These are phyloP conservation scores for Wickerhamiella kurtzmanii DNA, from an alignment of 805 yeast genomes.

Conservation along the genomic window DNA sequence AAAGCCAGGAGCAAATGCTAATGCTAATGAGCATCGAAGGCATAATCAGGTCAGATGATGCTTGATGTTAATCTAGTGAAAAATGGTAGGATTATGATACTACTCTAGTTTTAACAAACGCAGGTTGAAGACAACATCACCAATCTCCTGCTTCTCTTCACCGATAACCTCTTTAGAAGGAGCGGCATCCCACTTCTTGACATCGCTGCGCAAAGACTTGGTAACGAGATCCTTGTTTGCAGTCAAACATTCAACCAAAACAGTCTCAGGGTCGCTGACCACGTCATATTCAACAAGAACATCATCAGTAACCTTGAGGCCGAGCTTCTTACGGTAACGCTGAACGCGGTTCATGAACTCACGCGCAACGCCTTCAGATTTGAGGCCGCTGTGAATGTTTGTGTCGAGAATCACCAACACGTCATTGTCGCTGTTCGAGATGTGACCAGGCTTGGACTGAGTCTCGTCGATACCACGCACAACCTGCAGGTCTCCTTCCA, in stretches of 20 bases:
- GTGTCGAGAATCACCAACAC: slow-evolving; percentile 83
- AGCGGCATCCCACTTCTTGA: slow-evolving; percentile 34
- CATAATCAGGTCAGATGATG: no score
- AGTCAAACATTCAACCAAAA: slow-evolving; percentile 43
- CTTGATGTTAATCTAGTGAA: no score
- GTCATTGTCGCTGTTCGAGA: slow-evolving; percentile 76
- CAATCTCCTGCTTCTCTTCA: slow-evolving; percentile 74
- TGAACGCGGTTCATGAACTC: slow-evolving; percentile 95
- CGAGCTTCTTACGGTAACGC: slow-evolving; percentile 92
- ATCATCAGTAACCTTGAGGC: slow-evolving; percentile 89
- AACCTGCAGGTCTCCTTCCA: slow-evolving; percentile 79
- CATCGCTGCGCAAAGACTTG: slow-evolving; percentile 62
- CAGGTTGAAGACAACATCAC: slow-evolving; percentile 65
- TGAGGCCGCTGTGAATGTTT: slow-evolving; percentile 72
- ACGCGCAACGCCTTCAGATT: slow-evolving; percentile 91
- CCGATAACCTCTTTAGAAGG: slow-evolving; percentile 45
- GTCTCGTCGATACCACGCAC: slow-evolving; percentile 72
- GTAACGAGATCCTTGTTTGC: slow-evolving; percentile 54
- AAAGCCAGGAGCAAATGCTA: no score
- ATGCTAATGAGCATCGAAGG: no score
- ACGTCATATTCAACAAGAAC: slow-evolving; percentile 72
- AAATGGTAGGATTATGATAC: neutral
- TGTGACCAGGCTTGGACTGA: slow-evolving; percentile 51
- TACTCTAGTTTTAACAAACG: slow-evolving; percentile 50
- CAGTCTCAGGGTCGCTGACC: slow-evolving; percentile 38